Conservation (phyloP, 306 rosid species). For the Rubus idaeus region DNA sequence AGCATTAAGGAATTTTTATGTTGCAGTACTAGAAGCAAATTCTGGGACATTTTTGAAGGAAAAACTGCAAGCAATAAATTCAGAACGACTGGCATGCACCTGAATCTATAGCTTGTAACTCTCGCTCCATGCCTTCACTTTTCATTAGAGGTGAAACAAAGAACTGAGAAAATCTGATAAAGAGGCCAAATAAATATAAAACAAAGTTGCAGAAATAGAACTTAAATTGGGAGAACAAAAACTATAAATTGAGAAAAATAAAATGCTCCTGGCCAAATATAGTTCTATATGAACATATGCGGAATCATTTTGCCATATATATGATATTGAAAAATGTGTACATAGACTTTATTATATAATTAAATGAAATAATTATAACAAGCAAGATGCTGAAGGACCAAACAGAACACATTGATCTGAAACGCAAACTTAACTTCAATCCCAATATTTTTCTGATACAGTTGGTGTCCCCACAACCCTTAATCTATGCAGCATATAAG, state of each 20-base stretch:
- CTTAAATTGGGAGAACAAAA: too few species aligned
- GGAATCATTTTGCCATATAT: not conserved
- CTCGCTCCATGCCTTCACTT: conserved; percentile 90
- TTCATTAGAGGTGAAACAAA: conserved; percentile 92
- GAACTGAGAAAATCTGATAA: conserved; percentile 90
- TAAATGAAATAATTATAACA: not conserved
- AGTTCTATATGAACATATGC: not conserved
- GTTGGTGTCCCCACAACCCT: not conserved
- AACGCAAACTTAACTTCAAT: not conserved
- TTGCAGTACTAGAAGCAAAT: conserved; percentile 24
- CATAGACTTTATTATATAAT: not conserved
- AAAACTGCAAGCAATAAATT: conserved; percentile 20
- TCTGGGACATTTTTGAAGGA: conserved; percentile 10
- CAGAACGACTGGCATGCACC: conserved; percentile 45
- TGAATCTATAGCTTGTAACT: conserved; percentile 94
- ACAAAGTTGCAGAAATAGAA: not conserved
- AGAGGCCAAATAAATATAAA: too few species aligned
- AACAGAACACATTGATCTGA: not conserved
- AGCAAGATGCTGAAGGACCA: not conserved
- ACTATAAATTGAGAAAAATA: too few species aligned
- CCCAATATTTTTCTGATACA: not conserved
- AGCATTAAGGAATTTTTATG: too few species aligned
- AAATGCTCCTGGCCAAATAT: not conserved
- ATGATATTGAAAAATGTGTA: not conserved
- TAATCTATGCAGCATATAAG: not conserved